Evolutionary conservation across 1,284 basidiomycete genomes (phyloP).

Genomic region (Hypsizygus ulmarius): DNA sequence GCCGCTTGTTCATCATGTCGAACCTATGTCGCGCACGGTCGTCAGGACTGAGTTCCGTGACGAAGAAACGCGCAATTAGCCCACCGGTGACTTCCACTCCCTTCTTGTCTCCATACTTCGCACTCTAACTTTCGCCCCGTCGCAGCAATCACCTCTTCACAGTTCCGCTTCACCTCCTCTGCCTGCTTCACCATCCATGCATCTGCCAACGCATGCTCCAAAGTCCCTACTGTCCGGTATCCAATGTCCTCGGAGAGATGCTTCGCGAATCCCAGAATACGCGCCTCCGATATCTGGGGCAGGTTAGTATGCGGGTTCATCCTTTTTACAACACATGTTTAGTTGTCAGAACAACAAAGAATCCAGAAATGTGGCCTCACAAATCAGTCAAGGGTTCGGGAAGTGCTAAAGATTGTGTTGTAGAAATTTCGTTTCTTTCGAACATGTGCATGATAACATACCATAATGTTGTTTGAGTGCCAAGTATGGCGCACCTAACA

Average conservation of each 20-base stretch:
- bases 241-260: constrained; percentile 83
- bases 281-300: constrained; percentile 69
- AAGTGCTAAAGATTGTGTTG: constrained; percentile 29
- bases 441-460: constrained; percentile 27
- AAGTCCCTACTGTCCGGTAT: constrained; percentile 89
- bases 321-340: constrained; percentile 34
- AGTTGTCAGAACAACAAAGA: background rate
- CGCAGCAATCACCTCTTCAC: constrained; percentile 50
- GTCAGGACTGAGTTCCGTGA: background rate
- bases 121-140: constrained; percentile 67
- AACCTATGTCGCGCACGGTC: constrained; percentile 48
- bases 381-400: constrained; percentile 40
- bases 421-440: background rate
- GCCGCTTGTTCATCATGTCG: constrained; percentile 78
- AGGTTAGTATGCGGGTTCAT: constrained; percentile 51
- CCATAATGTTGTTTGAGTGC: constrained; percentile 45
- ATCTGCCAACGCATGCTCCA: constrained; percentile 85
- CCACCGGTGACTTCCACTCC: constrained; percentile 81
- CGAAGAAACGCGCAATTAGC: constrained; percentile 25
- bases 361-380: constrained; percentile 23
- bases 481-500: constrained; percentile 40
- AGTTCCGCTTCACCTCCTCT: constrained; percentile 55
- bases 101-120: constrained; percentile 85
- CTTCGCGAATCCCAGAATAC: constrained; percentile 60
- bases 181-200: constrained; percentile 78